Base-by-base conservation (phyloP, 495 filamentous ascomycete species). In the Geopyxis carbonaria region DNA sequence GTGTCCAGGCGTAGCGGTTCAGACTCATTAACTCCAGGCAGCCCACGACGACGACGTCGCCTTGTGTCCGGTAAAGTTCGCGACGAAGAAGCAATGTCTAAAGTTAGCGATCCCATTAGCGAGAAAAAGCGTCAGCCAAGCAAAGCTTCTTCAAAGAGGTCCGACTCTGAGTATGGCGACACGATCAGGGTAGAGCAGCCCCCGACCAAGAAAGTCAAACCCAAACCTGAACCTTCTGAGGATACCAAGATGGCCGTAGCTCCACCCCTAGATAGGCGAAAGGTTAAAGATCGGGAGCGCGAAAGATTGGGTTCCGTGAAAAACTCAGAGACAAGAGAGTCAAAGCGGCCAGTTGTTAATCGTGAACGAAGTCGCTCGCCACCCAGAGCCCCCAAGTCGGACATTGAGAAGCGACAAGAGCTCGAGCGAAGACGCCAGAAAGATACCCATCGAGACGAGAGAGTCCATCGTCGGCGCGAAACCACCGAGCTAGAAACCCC, bases 1-100 rank as follows among this genome's bases (percentile, higher is more conserved):
- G 47, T 46, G 19, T 38, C 40, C 18, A 53, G 53, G 22, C 49
- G 49, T 16, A 53, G 50, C 25, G 51, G 53, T 31, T 54, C 51
- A 13, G 51, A 54, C 23, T 42, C 38, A 9, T 28, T 53, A 22
- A 37, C 40, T 4, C 49, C 42, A 2, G 34, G 35, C 16, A 31
- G 18, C 34, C 34, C 51, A 11, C 53, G 46, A 21, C 48, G 45
- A 27, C 43, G 52, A 29, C 37, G 51, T 41, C 50, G 51, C 9
- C 45, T 54, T 28, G 30, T 54, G 23, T 54, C 51, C 23, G 51
- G 49, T 18, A 54, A 38, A 24, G 51, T 54, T 34, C 25, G 44
- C 31, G 51, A 53, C 8, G 45, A 54, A 18, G 49, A 52, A 41
- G 45, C 32, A 6, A 33, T 47, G 21, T 46, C 49, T 18, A 27